phyloP scores from a whole-genome alignment of 192 early-diverging fungal species.

The Coemansia javaensis region DNA sequence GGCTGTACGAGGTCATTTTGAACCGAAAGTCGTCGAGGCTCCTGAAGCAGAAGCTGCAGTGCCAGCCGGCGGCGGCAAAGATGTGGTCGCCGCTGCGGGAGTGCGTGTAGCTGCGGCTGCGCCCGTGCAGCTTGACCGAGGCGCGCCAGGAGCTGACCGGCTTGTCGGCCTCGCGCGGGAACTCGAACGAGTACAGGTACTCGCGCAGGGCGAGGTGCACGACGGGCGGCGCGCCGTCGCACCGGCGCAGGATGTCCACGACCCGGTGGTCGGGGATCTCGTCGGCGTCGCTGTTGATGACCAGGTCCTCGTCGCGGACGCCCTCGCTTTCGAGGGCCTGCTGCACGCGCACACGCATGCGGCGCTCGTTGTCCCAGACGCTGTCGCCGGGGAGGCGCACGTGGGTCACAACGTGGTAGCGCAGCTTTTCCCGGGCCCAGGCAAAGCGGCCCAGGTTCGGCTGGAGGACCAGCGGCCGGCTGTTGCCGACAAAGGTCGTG shows the following conservation, averaged over 20 bases:
- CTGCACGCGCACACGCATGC: slow-evolving; percentile 48
- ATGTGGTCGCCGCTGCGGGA: slow-evolving; percentile 25
- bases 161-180: slow-evolving; percentile 8
- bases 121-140: slow-evolving; percentile 33
- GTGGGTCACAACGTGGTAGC: slow-evolving; percentile 32
- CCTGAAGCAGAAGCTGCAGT: slow-evolving; percentile 63
- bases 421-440: slow-evolving; percentile 55
- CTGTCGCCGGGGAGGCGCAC: slow-evolving; percentile 19
- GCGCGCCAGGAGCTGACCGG: slow-evolving; percentile 51
- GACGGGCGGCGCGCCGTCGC: slow-evolving; percentile 43
- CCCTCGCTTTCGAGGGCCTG: slow-evolving; percentile 7
- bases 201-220: slow-evolving; percentile 53
- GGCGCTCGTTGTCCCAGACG: slow-evolving; percentile 50
- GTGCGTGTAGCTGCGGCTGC: slow-evolving; percentile 33
- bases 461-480: slow-evolving; percentile 48
- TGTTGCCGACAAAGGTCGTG: slow-evolving; percentile 53
- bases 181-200: slow-evolving; percentile 63
- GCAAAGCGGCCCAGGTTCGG: slow-evolving; percentile 50
- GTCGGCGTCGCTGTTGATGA: slow-evolving; percentile 58
- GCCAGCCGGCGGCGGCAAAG: slow-evolving; percentile 61
- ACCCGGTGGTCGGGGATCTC: slow-evolving; percentile 53
- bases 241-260: slow-evolving; percentile 41
- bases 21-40: slow-evolving; percentile 54
- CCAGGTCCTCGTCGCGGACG: slow-evolving; percentile 37
- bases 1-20: slow-evolving; percentile 62